Conservation (phyloP, 768 basidiomycete genomes). For the Russula earlei region DNA sequence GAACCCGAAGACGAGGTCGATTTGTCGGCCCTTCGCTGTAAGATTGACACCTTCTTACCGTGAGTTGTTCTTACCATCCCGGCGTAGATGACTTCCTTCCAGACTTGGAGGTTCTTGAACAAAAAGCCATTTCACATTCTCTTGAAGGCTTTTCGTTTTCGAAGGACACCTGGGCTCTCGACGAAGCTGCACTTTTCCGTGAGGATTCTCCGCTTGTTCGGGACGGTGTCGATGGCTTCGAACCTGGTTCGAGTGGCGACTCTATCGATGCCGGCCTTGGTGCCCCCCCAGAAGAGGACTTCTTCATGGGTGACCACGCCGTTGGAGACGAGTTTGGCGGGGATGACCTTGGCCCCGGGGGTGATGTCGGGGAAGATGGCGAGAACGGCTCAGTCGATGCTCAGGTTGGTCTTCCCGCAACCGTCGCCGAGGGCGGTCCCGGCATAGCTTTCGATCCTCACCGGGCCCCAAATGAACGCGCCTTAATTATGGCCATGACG, state of each 20-base stretch:
- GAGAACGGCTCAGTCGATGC: slow-evolving; percentile 33
- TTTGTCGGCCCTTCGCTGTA: slow-evolving; percentile 52
- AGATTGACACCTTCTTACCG: slow-evolving; percentile 20
- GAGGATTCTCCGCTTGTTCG: slow-evolving; percentile 38
- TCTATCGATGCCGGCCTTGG: slow-evolving; percentile 32
- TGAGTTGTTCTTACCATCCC: slow-evolving; percentile 11
- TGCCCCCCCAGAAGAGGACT: slow-evolving; percentile 43
- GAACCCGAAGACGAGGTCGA: slow-evolving; percentile 67
- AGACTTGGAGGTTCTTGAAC: slow-evolving; percentile 49
- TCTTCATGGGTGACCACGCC: slow-evolving; percentile 56
- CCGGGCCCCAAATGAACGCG: slow-evolving; percentile 61
- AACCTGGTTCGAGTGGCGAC: slow-evolving; percentile 30
- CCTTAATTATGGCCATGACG: slow-evolving; percentile 81
- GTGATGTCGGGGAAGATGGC: slow-evolving; percentile 29
- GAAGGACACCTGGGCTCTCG: slow-evolving; percentile 50
- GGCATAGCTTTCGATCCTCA: slow-evolving; percentile 83
- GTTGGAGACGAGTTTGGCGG: slow-evolving; percentile 39
- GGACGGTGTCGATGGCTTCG: slow-evolving; percentile 30
- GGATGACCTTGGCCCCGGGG: no score
- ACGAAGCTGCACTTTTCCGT: slow-evolving; percentile 52
- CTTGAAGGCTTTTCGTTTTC: slow-evolving; percentile 77
- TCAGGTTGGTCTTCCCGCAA: slow-evolving; percentile 33
- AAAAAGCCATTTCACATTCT: slow-evolving; percentile 72
- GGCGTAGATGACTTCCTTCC: slow-evolving; percentile 62
- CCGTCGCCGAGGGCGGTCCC: slow-evolving; percentile 41